A percentile compares a stretch with the other conserved stretches of the same genome.
phyloP scores from a whole-genome alignment of 371 early-diverging fungal species.

The Mucor lusitanicus region DNA sequence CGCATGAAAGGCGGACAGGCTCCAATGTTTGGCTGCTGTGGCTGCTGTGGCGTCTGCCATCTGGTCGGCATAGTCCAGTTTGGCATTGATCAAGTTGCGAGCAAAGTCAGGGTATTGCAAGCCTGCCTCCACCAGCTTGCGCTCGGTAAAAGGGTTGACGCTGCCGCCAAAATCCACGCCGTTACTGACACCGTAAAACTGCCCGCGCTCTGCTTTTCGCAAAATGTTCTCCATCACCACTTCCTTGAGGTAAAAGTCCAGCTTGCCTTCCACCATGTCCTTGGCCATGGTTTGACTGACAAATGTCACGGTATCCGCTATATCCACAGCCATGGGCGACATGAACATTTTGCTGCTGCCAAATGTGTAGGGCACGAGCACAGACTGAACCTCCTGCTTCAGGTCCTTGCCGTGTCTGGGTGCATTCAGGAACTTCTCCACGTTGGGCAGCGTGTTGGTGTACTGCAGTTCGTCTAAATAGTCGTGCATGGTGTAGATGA shows the following conservation, averaged over 20 bases:
- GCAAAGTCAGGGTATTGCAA: conserved; percentile 49
- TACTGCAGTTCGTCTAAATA: conserved; percentile 64
- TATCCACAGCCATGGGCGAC: conserved; percentile 61
- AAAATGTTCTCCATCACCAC: conserved; percentile 58
- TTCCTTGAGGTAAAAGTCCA: conserved; percentile 65
- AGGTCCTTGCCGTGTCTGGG: neutral
- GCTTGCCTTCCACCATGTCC: conserved; percentile 60
- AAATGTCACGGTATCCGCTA: conserved; percentile 60
- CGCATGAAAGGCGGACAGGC: conserved; percentile 18
- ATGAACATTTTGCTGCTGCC: conserved; percentile 54
- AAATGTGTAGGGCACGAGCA: conserved; percentile 42
- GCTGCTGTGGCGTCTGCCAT: neutral
- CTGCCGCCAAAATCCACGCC: conserved; percentile 54
- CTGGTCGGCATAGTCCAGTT: conserved; percentile 3
- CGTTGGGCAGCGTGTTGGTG: conserved; percentile 52
- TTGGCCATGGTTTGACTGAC: conserved; percentile 62
- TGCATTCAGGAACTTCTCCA: conserved; percentile 50
- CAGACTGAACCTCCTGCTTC: conserved; percentile 5
- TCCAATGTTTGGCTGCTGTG: conserved; percentile 13
- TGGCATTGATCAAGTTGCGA: conserved; percentile 18
- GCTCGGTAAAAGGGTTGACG: conserved; percentile 57
- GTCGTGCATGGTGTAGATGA: conserved; percentile 70
- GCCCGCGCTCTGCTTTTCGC: conserved; percentile 44
- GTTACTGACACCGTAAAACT: conserved; percentile 68
- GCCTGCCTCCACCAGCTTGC: conserved; percentile 31